phyloP scores from a whole-genome alignment of 495 filamentous ascomycete genomes.

The Daldinia caldariorum region DNA sequence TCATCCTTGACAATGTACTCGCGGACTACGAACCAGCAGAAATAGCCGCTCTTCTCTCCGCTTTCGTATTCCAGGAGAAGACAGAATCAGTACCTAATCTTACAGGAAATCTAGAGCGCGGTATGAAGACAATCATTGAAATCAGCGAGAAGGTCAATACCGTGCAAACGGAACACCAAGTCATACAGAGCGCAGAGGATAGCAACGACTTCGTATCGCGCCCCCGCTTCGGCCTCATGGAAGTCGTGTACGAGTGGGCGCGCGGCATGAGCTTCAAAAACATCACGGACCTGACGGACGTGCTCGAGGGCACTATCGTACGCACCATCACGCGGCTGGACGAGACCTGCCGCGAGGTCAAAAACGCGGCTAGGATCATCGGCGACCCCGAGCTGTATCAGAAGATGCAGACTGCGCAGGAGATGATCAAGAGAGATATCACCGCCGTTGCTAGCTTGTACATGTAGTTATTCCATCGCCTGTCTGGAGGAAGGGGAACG shows the following conservation, averaged over 20 bases:
- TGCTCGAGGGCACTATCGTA: slow-evolving; percentile 96
- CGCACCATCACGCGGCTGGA: slow-evolving; percentile 90
- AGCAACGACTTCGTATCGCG: slow-evolving; percentile 88
- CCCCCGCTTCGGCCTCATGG: slow-evolving; percentile 90
- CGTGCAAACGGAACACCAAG: slow-evolving; percentile 86
- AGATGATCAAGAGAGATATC: slow-evolving; percentile 95
- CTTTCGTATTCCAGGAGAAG: slow-evolving; percentile 99
- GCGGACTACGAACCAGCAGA: slow-evolving; percentile 96
- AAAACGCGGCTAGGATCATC: slow-evolving; percentile 94
- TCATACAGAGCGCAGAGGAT: slow-evolving; percentile 88
- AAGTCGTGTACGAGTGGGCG: slow-evolving; percentile 99
- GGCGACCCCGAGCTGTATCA: slow-evolving; percentile 92
- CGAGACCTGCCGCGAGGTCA: slow-evolving; percentile 96
- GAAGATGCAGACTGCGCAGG: slow-evolving; percentile 97
- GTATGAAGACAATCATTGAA: slow-evolving; percentile 83
- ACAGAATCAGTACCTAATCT: slow-evolving; percentile 86
- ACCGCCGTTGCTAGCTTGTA: slow-evolving; percentile 89
- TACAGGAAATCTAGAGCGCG: slow-evolving; percentile 82
- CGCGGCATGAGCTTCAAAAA: slow-evolving; percentile 97
- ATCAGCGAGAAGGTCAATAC: slow-evolving; percentile 92
- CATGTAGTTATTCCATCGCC: slow-evolving; percentile 59
- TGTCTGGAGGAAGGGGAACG: neutral
- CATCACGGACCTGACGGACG: slow-evolving; percentile 95
- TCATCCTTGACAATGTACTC: slow-evolving; percentile 95
- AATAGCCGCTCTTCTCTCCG: slow-evolving; percentile 91